Base-by-base conservation (phyloP, 148 eudicot species). In the Vaccinium darrowii region DNA sequence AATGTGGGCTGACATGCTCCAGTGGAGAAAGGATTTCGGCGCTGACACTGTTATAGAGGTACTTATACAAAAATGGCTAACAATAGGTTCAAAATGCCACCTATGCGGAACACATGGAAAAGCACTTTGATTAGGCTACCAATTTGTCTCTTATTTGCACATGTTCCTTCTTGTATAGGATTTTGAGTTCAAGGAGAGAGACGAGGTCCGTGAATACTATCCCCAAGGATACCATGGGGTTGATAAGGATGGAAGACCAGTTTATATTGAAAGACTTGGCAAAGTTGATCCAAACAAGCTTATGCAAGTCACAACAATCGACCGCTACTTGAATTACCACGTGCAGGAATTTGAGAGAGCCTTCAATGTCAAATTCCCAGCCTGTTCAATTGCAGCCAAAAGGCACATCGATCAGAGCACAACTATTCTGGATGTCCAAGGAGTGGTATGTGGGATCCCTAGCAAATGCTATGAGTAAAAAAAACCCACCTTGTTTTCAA, bases 221-320 rank as follows among this genome's bases (percentile, higher is more conserved):
- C 98, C 98, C 54, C 98, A 96, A 82, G 98, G 98, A 72, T 92
- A 96, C 86, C 98, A 95, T 88, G 98, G 98, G 78, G 92, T 94
- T 63, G 98, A 96, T 84, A 96, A 94, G 88, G 95, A 94, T 80
- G 98, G 98, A 33, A 84, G 94, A 21, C 98, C 98, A 7, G 94
- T 96, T 79, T 96, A 96, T 84, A 92, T 96, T 21, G 98, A 95
- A 85, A 88, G 87, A 81, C 85, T 94, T 39, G 98, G 98, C 49
- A 89, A 88, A 86, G 95, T 96, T 74, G 98, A 96, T 85, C 83
- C 94, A 0, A 89, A 62, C 87, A 96, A 93, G 90, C 94, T 96
- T 72, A 71, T 96, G 91, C 93, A 94, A 84, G 98, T 88, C 54
- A 95, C 98, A 33, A 90, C 98, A 47, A 76, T 96, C 88, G 96